Evolutionary conservation across 441 rosid genomes (phyloP), one percentile per base, ranked within the genome.

Genomic region (Breynia disticha): DNA sequence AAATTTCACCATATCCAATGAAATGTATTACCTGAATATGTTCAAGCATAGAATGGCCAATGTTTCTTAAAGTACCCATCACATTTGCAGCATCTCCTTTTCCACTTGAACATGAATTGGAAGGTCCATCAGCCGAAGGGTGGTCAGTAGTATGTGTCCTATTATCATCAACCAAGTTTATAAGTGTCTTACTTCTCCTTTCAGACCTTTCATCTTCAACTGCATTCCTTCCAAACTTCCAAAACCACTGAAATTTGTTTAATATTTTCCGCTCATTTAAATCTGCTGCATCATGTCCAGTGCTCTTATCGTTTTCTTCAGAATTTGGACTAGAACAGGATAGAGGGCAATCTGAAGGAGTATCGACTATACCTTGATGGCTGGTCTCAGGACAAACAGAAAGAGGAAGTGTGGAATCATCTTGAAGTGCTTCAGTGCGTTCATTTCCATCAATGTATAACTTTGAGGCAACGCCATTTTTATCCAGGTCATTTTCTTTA

Each of bases 41-140:
- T 63, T 86, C 97, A 11, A 86, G 78, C 98, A 93, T 93, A 39
- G 95, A 77, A 54, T 82, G 82, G 19, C 97, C 97, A 24, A 88
- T 84, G 65, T 77, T 80, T 73, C 75, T 84, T 66, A 84, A 54
- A 7, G 83, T 71, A 45, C 67, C 85, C 79, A 77, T 84, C 59
- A 79, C 73, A 49, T 84, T 95, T 14, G 57, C 17, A 16, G 42
- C 48, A 19, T 86, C 90, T 59, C 69, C 91, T 75, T 70, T 78
- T 54, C 58, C 66, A 65, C 70, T 57, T 16, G 67, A 58, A 22
- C 66, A 52, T 50, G 79, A 71, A 46, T 56, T 46, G 59, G 45
- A 32, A 38, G 55, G 59, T 46, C 67, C 79, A 57, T 70, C 72
- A 21, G 57, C 56, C 56, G 62, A 71, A 35, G 72, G 75, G 45